These are phyloP conservation scores for Deinandra increscens DNA, from an alignment of 129 eudicot species.

Conservation along the genomic window DNA sequence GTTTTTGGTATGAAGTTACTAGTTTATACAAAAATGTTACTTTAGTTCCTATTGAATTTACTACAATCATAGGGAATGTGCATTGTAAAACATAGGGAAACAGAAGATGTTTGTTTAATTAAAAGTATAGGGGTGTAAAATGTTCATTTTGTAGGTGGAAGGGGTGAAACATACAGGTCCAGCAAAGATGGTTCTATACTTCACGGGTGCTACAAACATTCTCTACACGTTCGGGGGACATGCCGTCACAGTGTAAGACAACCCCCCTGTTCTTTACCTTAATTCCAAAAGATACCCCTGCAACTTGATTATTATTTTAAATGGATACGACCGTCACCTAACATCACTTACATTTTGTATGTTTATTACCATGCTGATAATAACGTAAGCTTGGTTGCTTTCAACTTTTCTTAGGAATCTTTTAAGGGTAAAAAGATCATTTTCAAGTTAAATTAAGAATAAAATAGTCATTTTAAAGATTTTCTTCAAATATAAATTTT, in stretches of 20 bases:
- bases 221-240: conserved; percentile 99
- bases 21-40: neutral
- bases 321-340: conserved; percentile 22
- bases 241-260: conserved; percentile 99
- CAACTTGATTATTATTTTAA: conserved; percentile 8
- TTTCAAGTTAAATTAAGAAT: neutral
- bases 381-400: conserved; percentile 35
- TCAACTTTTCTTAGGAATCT: conserved; percentile 5
- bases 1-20: neutral
- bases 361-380: conserved; percentile 40
- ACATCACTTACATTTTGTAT: conserved; percentile 15
- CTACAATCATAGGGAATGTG: neutral
- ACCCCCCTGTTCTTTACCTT: conserved; percentile 31
- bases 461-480: neutral
- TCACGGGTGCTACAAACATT: conserved; percentile 99
- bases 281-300: conserved; percentile 29
- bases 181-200: conserved; percentile 84
- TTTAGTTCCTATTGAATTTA: neutral
- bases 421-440: neutral
- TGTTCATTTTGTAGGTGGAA: conserved; percentile 54
- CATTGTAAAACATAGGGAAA: neutral
- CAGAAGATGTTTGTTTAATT: neutral
- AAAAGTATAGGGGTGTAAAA: conserved; percentile 23
- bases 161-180: conserved; percentile 97
- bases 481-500: too few relatives aligned